Evolutionary conservation across 106 monocot species (phyloP), one percentile per base, ranked within the genome.

Genomic region (Iris macrosiphon): DNA sequence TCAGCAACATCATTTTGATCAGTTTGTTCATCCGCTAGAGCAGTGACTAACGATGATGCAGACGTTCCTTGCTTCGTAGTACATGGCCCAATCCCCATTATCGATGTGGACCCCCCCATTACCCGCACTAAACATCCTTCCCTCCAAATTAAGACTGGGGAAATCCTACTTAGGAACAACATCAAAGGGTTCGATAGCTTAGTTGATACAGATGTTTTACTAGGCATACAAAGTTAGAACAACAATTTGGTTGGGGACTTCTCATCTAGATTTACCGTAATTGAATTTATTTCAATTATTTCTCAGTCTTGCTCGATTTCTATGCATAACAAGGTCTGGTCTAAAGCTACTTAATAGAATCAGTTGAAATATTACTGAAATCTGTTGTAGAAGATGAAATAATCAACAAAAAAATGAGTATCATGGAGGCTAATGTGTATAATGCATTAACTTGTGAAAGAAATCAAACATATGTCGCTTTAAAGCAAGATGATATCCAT

Each of bases 331-430:
- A 85, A 86, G 83, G 80, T 87, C 18, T 96, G 96, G 96, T 90
- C 79, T 65, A 85, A 86, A 38, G 96, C 89, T 45, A 83, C 90
- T 32, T 90, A 82, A 49, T 79, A 52, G 90, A 96, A 64, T 96
- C 96, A 60, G 96, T 86, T 37, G 89, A 96, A 48, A 89, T 90
- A 69, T 33, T 96, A 69, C 45, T 96, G 68, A 96, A 76, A 55
- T 86, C 96, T 38, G 77, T 82, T 64, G 79, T 71, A 49, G 86
- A 90, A 71, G 76, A 85, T 77, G 77, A 79, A 20, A 68, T 85
- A 71, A 63, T 67, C 21, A 54, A 70, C 28, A 51, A 75, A 8
- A n/a, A n/a, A n/a, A n/a, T n/a, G n/a, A n/a, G n/a, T n/a, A 50
- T 40, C 27, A 66, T 72, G 49, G 59, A 78, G 17, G 40, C 45